Conservation (phyloP, 2,329 filamentous ascomycete species). For the Metarhizium robertsii region DNA sequence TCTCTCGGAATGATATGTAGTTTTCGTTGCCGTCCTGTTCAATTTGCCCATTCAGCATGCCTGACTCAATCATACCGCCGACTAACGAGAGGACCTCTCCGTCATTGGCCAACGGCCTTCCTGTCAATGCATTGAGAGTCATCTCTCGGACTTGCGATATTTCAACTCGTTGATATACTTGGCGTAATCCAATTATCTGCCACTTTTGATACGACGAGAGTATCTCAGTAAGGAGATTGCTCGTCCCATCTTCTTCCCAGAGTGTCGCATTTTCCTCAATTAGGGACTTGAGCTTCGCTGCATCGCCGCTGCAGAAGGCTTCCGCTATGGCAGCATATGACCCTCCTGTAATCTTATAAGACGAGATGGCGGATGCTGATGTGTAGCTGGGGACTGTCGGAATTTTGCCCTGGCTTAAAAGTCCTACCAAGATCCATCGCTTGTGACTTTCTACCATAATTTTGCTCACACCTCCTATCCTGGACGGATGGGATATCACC, state of each 20-base stretch:
- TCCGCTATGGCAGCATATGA: constrained; percentile 63
- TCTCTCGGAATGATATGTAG: constrained; percentile 42
- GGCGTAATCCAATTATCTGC: constrained; percentile 63
- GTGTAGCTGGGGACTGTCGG: constrained; percentile 47
- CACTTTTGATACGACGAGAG: constrained; percentile 63
- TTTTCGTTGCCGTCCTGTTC: constrained; percentile 32
- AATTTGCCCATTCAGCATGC: constrained; percentile 44
- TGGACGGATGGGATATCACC: constrained; percentile 57
- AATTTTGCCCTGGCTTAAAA: constrained; percentile 59
- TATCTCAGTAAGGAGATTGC: constrained; percentile 60
- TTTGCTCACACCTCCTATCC: constrained; percentile 55
- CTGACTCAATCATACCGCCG: constrained; percentile 44
- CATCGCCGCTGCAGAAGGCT: constrained; percentile 50
- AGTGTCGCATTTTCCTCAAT: constrained; percentile 44
- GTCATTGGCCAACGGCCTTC: constrained; percentile 29
- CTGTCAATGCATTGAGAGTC: constrained; percentile 47
- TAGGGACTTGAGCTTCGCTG: constrained; percentile 53
- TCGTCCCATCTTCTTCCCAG: constrained; percentile 67
- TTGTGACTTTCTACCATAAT: constrained; percentile 87
- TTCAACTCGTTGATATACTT: constrained; percentile 56
- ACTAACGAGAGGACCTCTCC: constrained; percentile 37
- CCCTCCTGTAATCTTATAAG: constrained; percentile 49
- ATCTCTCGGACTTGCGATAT: constrained; percentile 40
- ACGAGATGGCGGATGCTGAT: constrained; percentile 41
- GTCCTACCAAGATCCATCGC: constrained; percentile 73